A percentile compares a stretch with the other conserved stretches of the same genome.
These are phyloP conservation scores for Pichia sp. DNA, from an alignment of 1,139 yeast species.

Conservation along the genomic window DNA sequence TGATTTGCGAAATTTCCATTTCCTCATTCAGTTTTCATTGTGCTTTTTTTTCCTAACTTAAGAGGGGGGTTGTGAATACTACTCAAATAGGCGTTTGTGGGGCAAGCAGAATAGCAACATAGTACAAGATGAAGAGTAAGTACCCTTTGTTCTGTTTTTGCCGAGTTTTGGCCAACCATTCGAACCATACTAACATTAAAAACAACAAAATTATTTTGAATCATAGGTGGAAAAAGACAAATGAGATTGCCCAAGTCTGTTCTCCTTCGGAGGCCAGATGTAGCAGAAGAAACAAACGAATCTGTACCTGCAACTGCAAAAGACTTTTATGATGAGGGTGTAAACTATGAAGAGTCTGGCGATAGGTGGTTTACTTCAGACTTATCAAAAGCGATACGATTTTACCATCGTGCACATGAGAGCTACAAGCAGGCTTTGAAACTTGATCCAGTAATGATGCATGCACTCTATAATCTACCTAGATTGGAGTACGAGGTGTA, in stretches of 20 bases:
- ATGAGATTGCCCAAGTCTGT: constrained; percentile 21
- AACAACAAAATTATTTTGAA: neutral
- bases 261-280: constrained; percentile 5
- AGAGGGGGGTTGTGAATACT: too few relatives aligned
- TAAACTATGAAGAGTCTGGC: constrained; percentile 51
- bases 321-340: constrained; percentile 45
- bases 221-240: constrained; percentile 11
- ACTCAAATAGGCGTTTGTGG: neutral
- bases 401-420: constrained; percentile 46
- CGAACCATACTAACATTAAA: neutral
- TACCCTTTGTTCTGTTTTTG: neutral
- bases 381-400: constrained; percentile 47
- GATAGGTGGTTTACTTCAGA: constrained; percentile 58
- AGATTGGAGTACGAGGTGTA: constrained; percentile 49
- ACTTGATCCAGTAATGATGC: constrained; percentile 29
- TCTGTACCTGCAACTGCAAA: constrained; percentile 37
- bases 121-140: constrained; percentile 3
- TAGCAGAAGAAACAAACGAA: neutral
- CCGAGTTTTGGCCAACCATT: neutral
- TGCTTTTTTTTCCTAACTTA: too few relatives aligned
- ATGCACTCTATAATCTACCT: constrained; percentile 46
- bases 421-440: constrained; percentile 36
- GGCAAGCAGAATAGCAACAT: neutral
- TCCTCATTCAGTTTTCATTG: neutral
- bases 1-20: neutral